Conservation (phyloP, 345 rosid genomes). For the Citrus maxima region DNA sequence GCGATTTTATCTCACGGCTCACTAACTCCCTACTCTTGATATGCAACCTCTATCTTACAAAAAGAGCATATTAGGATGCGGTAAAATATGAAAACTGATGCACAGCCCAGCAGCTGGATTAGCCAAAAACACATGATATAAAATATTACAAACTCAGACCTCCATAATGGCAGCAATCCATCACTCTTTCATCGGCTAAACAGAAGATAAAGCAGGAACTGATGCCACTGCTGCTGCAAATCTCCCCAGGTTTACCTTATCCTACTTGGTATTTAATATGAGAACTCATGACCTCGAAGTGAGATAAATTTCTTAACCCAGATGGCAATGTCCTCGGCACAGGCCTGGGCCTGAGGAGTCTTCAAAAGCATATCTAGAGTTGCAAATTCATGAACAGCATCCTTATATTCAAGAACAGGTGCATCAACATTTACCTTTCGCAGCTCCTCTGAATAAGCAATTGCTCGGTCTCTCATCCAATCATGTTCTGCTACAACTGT, state of each 20-base stretch:
- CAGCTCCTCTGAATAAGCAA: conserved; percentile 86
- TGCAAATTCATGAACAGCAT: conserved; percentile 94
- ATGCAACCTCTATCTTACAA: conserved; percentile 30
- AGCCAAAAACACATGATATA: conserved; percentile 11
- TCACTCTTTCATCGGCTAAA: neutral
- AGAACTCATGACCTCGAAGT: conserved; percentile 86
- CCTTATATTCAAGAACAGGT: conserved; percentile 88
- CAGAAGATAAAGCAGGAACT: neutral
- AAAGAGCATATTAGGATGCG: conserved; percentile 18
- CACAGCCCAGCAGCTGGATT: conserved; percentile 7
- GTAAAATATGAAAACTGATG: conserved; percentile 8
- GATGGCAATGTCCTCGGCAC: conserved; percentile 83
- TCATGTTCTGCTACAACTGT: conserved; percentile 93
- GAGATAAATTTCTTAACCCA: conserved; percentile 93
- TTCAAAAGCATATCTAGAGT: conserved; percentile 84
- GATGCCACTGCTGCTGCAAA: neutral
- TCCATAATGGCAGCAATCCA: neutral
- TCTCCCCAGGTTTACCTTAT: neutral
- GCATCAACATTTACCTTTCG: conserved; percentile 88
- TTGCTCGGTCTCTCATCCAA: conserved; percentile 97
- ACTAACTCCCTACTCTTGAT: conserved; percentile 18
- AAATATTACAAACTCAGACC: neutral
- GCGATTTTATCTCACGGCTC: conserved; percentile 22
- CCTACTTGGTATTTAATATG: conserved; percentile 47
- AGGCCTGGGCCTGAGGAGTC: conserved; percentile 86